Conservation (phyloP, 2,329 filamentous ascomycete genomes). For the Fusarium duplospermum region DNA sequence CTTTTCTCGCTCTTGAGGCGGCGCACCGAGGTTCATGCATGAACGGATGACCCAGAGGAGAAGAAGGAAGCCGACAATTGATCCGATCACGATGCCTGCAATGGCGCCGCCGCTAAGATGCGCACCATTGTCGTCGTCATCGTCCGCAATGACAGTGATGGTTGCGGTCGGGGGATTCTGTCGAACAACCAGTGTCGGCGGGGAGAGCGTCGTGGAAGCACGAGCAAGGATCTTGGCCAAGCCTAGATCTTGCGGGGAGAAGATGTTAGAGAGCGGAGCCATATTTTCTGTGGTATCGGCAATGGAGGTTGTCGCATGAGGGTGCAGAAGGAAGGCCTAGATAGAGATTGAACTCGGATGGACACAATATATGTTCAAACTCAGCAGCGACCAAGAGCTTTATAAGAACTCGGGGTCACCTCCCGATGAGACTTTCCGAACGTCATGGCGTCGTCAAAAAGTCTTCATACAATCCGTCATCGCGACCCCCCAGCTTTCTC, state of each 20-base stretch:
- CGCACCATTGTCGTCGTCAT: conserved; percentile 18
- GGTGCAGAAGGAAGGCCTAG: not conserved
- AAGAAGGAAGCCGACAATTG: conserved; percentile 58
- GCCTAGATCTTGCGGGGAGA: conserved; percentile 23
- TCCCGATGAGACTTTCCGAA: conserved; percentile 14
- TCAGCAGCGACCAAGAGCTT: not conserved
- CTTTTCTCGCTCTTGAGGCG: conserved; percentile 47
- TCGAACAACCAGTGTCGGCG: conserved; percentile 31
- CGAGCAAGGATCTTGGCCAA: conserved; percentile 25
- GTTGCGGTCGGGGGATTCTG: conserved; percentile 41
- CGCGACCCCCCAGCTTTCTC: conserved; percentile 1
- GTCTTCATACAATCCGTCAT: conserved; percentile 17
- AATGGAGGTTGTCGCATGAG: not conserved
- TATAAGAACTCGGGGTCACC: conserved; percentile 6
- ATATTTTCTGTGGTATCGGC: conserved; percentile 2
- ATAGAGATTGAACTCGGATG: not conserved
- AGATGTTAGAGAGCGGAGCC: conserved; percentile 35
- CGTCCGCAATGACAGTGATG: conserved; percentile 46
- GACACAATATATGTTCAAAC: not conserved
- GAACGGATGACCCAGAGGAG: conserved; percentile 61
- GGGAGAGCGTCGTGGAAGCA: conserved; percentile 25
- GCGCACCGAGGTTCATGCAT: conserved; percentile 55
- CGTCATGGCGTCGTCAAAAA: conserved; percentile 34
- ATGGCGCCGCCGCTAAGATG: conserved; percentile 61
- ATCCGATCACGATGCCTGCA: conserved; percentile 63